Evolutionary conservation across 352 stramenopile species (phyloP).

Genomic region (Pythium apleroticum): DNA sequence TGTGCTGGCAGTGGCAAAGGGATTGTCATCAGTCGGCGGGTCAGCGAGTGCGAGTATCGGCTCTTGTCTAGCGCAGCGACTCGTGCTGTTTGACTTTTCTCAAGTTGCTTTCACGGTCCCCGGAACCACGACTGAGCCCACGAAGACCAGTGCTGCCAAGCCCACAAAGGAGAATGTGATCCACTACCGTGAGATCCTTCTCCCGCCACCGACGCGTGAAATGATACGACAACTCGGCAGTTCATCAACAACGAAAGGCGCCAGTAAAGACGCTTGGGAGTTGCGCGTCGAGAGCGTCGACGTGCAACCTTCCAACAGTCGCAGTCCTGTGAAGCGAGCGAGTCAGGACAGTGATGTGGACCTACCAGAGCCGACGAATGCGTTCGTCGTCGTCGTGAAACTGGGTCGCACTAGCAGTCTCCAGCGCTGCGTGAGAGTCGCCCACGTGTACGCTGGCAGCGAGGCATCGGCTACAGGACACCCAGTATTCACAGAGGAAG

Average conservation of each 20-base stretch:
- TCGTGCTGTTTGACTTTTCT: conserved; percentile 23
- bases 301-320: conserved; percentile 3
- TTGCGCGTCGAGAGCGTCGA: conserved; percentile 13
- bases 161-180: conserved; percentile 15
- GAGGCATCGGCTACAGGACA: neutral
- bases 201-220: conserved; percentile 10
- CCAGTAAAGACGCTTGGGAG: conserved; percentile 1
- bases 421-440: neutral
- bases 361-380: neutral
- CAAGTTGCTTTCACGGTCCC: neutral
- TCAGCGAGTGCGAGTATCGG: neutral
- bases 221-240: neutral
- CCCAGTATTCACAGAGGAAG: conserved; percentile 19
- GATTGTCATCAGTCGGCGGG: neutral
- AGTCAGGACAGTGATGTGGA: neutral
- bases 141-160: neutral
- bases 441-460: conserved; percentile 15
- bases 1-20: conserved; percentile 9
- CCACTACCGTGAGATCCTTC: conserved; percentile 22
- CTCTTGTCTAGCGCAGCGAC: neutral
- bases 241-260: neutral
- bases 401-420: neutral
- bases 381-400: conserved; percentile 12
- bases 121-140: neutral
- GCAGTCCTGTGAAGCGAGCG: neutral